Base-by-base conservation (phyloP, 2,329 filamentous ascomycete species). In the Gremmenia infestans region DNA sequence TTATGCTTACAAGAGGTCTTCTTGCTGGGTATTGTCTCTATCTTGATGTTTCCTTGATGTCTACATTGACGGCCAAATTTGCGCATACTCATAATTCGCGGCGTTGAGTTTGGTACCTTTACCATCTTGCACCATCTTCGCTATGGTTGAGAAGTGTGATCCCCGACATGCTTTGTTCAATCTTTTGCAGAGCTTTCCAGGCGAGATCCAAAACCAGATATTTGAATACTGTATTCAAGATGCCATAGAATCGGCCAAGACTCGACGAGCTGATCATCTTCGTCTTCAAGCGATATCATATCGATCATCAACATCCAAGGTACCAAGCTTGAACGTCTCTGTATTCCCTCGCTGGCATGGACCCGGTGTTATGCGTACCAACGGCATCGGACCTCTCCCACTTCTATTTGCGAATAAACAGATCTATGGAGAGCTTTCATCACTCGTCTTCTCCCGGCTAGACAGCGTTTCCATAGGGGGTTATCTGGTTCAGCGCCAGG, bases 401-500 rank as follows among this genome's bases (percentile, higher is more conserved):
- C 48, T 63, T 5, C 37, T 63, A 1, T 63, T 63, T 28, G 53
- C 42, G 19, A 61, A 58, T 48, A 60, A 58, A 23, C 56, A 56
- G 40, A 53, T 56, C n/a, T 40, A 55, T 25, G 25, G 22, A 6
- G 59, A 63, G 36, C 19, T 61, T 8, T 53, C 52, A 2, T 55
- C 53, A 12, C 48, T 61, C 4, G n/a, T 61, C n/a, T 57, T 53
- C 51, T 58, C 59, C 15, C 51, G 52, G 48, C 23, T 57, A 14
- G 39, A 57, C n/a, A 19, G 48, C 12, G 37, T 63, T 11, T 50
- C 43, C 1, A 59, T 60, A 14, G 58, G 57, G 22, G 55, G 57
- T 2, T 60, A 60, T 28, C 43, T 54, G 9, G n/a, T 60, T n/a
- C 57, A 59, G 17, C 43, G 47, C 32, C 53, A 48, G 23, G 48